A percentile compares a stretch with the other conserved stretches of the same genome.
phyloP scores from a whole-genome alignment of 2,329 filamentous ascomycete species.

The Fonsecaea pedrosoi region DNA sequence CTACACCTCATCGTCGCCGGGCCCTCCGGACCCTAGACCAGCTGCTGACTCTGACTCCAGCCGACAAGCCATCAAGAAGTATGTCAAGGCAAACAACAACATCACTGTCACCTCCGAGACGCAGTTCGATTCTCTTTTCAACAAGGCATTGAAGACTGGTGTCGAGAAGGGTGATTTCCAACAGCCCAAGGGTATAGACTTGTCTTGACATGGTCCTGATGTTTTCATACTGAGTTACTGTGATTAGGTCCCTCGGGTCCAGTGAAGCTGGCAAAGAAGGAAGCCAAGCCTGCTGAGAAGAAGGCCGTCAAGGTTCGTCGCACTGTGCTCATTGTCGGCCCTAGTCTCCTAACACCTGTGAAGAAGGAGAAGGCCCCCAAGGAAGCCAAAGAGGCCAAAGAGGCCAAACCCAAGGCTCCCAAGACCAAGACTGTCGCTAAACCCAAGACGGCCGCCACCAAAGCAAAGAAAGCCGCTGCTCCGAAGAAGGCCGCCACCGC shows the following conservation, averaged over 20 bases:
- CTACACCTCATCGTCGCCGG: slow-evolving; percentile 39
- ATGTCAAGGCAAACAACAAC: slow-evolving; percentile 77
- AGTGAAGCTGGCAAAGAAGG: slow-evolving; percentile 91
- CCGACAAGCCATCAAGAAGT: slow-evolving; percentile 77
- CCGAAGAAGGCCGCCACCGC: slow-evolving; percentile 62
- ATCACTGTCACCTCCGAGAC: slow-evolving; percentile 61
- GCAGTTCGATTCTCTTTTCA: slow-evolving; percentile 77
- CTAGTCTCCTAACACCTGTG: slow-evolving; percentile 26
- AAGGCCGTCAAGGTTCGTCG: slow-evolving; percentile 45
- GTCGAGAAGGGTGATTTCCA: slow-evolving; percentile 86
- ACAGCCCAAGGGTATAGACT: slow-evolving; percentile 82
- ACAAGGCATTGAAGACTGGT: slow-evolving; percentile 80
- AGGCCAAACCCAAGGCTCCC: slow-evolving; percentile 44
- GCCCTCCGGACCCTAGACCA: slow-evolving; percentile 23
- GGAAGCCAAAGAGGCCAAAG: slow-evolving; percentile 28
- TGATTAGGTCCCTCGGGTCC: slow-evolving; percentile 77
- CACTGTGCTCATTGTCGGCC: not conserved
- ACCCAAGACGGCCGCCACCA: slow-evolving; percentile 56
- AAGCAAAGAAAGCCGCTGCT: slow-evolving; percentile 57
- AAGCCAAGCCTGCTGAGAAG: slow-evolving; percentile 56
- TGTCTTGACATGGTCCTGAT: not conserved
- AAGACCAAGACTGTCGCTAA: slow-evolving; percentile 48
- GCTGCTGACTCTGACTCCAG: slow-evolving; percentile 49
- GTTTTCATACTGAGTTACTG: slow-evolving; percentile 40
- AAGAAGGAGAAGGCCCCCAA: slow-evolving; percentile 40